These are phyloP conservation scores for Oryza glaberrima DNA, from an alignment of 176 grass and related monocot genomes.

Conservation along the genomic window DNA sequence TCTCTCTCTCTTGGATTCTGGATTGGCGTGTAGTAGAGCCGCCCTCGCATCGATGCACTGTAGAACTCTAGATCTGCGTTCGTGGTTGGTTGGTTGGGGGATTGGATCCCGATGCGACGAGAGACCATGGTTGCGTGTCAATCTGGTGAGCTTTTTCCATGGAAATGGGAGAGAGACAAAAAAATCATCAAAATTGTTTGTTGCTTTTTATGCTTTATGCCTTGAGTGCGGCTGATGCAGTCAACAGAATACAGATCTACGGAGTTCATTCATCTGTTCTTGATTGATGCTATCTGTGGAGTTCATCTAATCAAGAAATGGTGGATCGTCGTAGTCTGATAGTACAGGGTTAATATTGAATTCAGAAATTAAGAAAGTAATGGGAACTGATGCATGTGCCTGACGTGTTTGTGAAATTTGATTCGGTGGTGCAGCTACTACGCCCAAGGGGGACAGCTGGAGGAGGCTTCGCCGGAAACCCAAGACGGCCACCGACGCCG, in stretches of 20 bases:
- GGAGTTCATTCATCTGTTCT: not conserved
- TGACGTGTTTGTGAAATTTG: not conserved
- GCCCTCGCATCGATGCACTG: not conserved
- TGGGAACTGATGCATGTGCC: not conserved
- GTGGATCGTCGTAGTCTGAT: not conserved
- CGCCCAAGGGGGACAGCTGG: constrained; percentile 53
- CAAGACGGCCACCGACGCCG: constrained; percentile 37
- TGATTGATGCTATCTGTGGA: not conserved
- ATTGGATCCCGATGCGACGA: constrained; percentile 26
- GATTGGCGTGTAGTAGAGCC: not conserved
- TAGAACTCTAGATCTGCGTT: not conserved
- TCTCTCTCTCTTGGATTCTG: not conserved
- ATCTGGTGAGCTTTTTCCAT: not conserved
- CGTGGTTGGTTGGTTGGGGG: constrained; percentile 9
- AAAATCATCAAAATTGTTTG: not conserved
- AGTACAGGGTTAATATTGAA: not conserved
- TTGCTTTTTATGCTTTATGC: not conserved
- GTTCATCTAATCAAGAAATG: not conserved
- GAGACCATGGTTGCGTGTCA: not conserved
- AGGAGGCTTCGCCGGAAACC: constrained; percentile 59
- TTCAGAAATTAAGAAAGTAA: constrained; percentile 21
- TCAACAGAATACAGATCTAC: constrained; percentile 11
- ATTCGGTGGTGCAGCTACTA: constrained; percentile 50
- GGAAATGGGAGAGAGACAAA: not conserved
- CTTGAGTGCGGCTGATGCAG: not conserved